phyloP scores from a whole-genome alignment of 352 stramenopile genomes.

The Globisporangium nagaii region DNA sequence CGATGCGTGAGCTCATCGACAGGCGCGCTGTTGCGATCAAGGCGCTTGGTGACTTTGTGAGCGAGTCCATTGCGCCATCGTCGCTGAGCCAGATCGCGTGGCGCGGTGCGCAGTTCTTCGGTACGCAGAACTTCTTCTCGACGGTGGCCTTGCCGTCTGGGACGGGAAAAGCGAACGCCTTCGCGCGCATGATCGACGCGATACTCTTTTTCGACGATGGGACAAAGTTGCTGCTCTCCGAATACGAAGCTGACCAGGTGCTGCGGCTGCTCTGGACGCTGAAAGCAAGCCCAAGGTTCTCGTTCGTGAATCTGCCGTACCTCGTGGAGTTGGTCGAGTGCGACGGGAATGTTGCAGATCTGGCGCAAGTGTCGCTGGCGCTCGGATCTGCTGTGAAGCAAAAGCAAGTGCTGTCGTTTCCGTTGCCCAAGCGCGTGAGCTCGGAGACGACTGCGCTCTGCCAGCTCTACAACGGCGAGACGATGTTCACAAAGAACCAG shows the following conservation, averaged over 20 bases:
- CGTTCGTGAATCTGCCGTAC: neutral
- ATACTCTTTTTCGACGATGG: slow-evolving; percentile 36
- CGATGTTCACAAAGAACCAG: neutral
- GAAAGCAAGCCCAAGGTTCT: neutral
- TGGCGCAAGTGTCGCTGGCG: neutral
- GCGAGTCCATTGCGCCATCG: neutral
- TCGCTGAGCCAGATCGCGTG: slow-evolving; percentile 20
- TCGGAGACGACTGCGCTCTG: neutral
- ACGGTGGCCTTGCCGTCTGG: slow-evolving; percentile 2
- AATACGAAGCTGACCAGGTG: slow-evolving; percentile 7
- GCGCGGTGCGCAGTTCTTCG: slow-evolving; percentile 19
- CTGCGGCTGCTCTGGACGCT: neutral
- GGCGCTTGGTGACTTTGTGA: neutral
- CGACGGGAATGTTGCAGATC: neutral
- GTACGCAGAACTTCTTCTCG: slow-evolving; percentile 44
- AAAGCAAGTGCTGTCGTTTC: neutral
- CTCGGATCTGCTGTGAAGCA: neutral
- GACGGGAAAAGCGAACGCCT: slow-evolving; percentile 11
- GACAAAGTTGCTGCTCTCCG: slow-evolving; percentile 4
- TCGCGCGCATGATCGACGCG: slow-evolving; percentile 27
- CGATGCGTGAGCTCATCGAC: neutral
- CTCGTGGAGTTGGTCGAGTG: neutral
- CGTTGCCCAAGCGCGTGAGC: neutral
- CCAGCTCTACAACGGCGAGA: slow-evolving; percentile 6
- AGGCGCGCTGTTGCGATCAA: neutral